Base-by-base conservation (phyloP, 768 basidiomycete genomes). In the Pisolithus marmoratus region DNA sequence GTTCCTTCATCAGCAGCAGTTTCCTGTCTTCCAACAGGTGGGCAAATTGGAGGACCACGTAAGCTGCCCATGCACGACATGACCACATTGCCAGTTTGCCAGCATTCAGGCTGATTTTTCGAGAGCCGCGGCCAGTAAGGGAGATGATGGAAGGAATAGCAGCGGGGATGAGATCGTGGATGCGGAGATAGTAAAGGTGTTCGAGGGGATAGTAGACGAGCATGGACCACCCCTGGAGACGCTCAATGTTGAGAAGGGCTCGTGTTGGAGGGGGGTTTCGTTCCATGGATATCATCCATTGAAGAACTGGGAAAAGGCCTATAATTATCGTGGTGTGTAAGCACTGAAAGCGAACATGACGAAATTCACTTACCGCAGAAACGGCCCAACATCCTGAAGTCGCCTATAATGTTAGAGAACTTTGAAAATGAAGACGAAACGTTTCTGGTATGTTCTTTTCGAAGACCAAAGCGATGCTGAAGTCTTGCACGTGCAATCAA, bases 191-290 rank as follows among this genome's bases (percentile, higher is more conserved):
- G 58, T 76, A 82, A 23, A 90, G 66, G 56, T 90, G 87, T 59
- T 91, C 87, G 43, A 91, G 74, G 1, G 87, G 90, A 61, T 85
- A 91, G 70, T 85, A 91, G 1, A 72, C 78, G 11, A 91, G 72
- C 87, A 91, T 90, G 2, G 85, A 70, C 71, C 78, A 68, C 36
- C 70, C 89, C 63, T 91, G 89, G 20, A 90, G 71, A 24, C 89
- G 84, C 63, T 91, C 89, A 41, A 91, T 87, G 1, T 79, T 86
- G 46, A 84, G 79, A 27, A 90, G 74, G 41, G 75, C 75, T 3
- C 83, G 78, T 2, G 89, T 90, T 3, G 85, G 83, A 12, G 83
- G 83, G 1, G 82, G 83, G 38, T 68, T 79, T n/a, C 82, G 80
- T 64, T 90, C 88, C 59, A 90, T 66, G 1, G 84, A 77, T 17